These are phyloP conservation scores for Pichia sporocuriosa DNA, from an alignment of 805 yeast species.

Conservation along the genomic window DNA sequence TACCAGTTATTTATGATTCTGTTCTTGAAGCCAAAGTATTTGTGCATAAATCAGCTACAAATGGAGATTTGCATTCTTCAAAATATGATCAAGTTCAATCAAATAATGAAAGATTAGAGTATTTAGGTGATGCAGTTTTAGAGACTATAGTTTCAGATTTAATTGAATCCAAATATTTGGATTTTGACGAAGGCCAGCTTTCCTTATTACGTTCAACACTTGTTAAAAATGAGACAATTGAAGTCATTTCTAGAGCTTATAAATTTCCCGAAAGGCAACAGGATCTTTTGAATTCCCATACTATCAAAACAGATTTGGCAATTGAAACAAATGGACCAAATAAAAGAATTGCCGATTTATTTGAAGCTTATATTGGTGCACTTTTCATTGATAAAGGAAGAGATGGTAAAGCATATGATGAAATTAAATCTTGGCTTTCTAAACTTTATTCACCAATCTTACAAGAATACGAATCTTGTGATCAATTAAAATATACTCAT, in stretches of 20 bases:
- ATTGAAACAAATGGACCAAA: conserved; percentile 36
- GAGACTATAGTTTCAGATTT: conserved; percentile 66
- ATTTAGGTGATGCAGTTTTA: conserved; percentile 81
- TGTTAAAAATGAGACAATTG: conserved; percentile 66
- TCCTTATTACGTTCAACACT: conserved; percentile 63
- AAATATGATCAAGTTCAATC: conserved; percentile 50
- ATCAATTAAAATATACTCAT: conserved; percentile 5
- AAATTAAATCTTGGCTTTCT: conserved; percentile 51
- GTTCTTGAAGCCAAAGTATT: conserved; percentile 64
- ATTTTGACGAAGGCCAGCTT: conserved; percentile 73
- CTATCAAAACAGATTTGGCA: conserved; percentile 7
- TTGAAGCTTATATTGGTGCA: conserved; percentile 94
- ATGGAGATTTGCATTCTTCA: conserved; percentile 49
- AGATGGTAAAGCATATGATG: conserved; percentile 20
- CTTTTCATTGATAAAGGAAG: conserved; percentile 44
- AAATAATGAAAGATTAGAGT: conserved; percentile 85
- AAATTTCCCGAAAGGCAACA: conserved; percentile 47
- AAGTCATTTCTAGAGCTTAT: conserved; percentile 64
- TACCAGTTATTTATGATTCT: conserved; percentile 61
- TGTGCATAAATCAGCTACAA: conserved; percentile 68
- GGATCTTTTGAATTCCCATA: conserved; percentile 35
- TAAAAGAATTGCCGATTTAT: conserved; percentile 79
- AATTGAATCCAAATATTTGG: conserved; percentile 58
- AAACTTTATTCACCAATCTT: conserved; percentile 26
- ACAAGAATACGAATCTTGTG: conserved; percentile 12